Conservation (phyloP, 78 protist genomes). For the Dictyostelium capitatum region DNA sequence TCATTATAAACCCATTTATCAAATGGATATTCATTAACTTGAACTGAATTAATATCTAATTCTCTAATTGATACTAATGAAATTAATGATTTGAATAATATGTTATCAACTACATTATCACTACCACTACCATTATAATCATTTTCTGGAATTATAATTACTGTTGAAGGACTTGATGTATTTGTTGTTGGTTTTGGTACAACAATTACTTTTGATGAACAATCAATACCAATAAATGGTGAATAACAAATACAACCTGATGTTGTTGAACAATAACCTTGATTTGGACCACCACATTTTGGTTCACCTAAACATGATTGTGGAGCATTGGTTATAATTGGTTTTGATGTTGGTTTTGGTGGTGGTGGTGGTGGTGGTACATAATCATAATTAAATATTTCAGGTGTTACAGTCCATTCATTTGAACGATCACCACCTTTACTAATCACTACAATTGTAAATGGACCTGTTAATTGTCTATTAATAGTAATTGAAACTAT, state of each 20-base stretch:
- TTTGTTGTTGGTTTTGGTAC: background rate
- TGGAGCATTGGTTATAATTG: background rate
- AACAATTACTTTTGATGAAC: background rate
- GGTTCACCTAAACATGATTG: background rate
- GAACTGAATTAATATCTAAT: background rate
- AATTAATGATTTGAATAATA: background rate
- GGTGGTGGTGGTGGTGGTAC: no score
- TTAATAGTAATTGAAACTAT: background rate
- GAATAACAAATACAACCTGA: constrained; percentile 13
- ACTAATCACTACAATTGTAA: background rate
- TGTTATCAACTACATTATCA: no score
- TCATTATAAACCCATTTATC: no score
- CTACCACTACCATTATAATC: background rate
- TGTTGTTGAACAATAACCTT: constrained; percentile 11
- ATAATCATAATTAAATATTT: background rate
- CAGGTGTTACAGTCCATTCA: background rate
- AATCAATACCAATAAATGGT: constrained; percentile 5
- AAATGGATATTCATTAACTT: background rate
- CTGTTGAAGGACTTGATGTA: background rate
- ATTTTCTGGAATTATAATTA: background rate
- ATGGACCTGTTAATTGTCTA: background rate
- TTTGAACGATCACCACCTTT: background rate
- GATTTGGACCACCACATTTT: background rate
- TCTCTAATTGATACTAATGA: constrained; percentile 18
- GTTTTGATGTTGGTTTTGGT: background rate